Base-by-base conservation (phyloP, 2,329 filamentous ascomycete genomes). In the Colletotrichum sublineola region DNA sequence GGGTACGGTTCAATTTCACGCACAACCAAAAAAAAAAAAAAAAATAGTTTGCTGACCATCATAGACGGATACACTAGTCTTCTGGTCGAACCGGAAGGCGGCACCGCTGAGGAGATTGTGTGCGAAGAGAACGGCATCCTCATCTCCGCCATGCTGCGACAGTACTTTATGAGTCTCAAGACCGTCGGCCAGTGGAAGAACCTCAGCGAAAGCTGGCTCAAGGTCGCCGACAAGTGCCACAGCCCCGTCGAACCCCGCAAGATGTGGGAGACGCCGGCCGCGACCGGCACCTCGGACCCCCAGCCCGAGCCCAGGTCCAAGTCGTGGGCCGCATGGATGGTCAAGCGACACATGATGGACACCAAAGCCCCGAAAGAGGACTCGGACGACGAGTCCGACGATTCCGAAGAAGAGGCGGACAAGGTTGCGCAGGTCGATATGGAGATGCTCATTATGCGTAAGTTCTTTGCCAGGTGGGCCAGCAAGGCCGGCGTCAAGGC, bases 161-260 rank as follows among this genome's bases (percentile, higher is more conserved):
- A 97, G 79, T 97, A 97, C 81, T 97, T 97, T 82, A 92, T 97
- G 88, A 93, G 91, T 8, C 86, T 97, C 55, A 93, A 94, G 68
- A 92, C 95, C 1, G 83, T 97, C 36, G 93, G 94, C 24, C 90
- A 90, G 77, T 97, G 95, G 95, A 90, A 89, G 72, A 87, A 90
- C 70, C 93, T 93, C 84, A 89, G 91, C 18, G 84, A 87, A 1
- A 91, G 94, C 79, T 97, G 94, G 91, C 82, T 84, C 33, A 80
- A 82, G 14, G 90, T 96, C 2, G 90, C 93, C 44, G 84, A 88
- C 36, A 86, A 86, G 31, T 84, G 94, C 57, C 86, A 90, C 75
- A 81, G 82, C 67, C 86, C 84, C 63, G 81, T 87, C 56, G 83
- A 86, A 53, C 82, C 82, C 5, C 83, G 84, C 56, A 71, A 79